Evolutionary conservation across 352 stramenopile genomes (phyloP).

Genomic region (Phytophthora fragariaefolia): DNA sequence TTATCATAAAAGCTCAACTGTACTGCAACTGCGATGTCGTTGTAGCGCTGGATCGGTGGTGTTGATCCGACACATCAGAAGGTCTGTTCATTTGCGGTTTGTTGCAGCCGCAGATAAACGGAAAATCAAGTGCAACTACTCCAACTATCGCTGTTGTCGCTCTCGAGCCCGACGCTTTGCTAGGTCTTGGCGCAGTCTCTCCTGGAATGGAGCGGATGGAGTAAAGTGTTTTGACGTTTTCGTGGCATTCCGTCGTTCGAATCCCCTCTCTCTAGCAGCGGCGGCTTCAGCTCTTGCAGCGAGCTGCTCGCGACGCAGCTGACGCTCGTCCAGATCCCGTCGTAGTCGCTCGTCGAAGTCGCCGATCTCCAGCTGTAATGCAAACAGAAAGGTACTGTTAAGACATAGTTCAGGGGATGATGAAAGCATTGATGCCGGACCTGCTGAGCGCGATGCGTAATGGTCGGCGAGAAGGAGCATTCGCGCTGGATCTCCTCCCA

Average conservation of each 20-base stretch:
- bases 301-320: slow-evolving; percentile 45
- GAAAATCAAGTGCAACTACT: slow-evolving; percentile 4
- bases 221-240: slow-evolving; percentile 19
- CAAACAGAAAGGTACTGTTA: neutral
- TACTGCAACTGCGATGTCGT: neutral
- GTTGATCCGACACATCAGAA: no score
- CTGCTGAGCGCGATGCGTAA: slow-evolving; percentile 50
- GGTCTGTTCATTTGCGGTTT: no score
- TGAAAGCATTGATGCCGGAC: slow-evolving; percentile 12
- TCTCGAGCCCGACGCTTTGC: slow-evolving; percentile 46
- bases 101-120: neutral
- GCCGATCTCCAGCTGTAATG: slow-evolving; percentile 43
- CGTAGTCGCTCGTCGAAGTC: slow-evolving; percentile 68
- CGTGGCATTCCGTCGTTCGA: slow-evolving; percentile 11
- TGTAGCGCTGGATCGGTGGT: no score
- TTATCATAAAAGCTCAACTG: no score
- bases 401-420: neutral
- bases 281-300: slow-evolving; percentile 25
- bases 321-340: slow-evolving; percentile 58
- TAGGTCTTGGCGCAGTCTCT: slow-evolving; percentile 55
- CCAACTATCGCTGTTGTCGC: slow-evolving; percentile 9
- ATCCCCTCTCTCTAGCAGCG: slow-evolving; percentile 12
- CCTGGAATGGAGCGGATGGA: slow-evolving; percentile 41
- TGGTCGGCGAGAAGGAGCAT: slow-evolving; percentile 63
- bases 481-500: slow-evolving; percentile 58